Conservation (phyloP, 768 basidiomycete species). For the Russula lepida region DNA sequence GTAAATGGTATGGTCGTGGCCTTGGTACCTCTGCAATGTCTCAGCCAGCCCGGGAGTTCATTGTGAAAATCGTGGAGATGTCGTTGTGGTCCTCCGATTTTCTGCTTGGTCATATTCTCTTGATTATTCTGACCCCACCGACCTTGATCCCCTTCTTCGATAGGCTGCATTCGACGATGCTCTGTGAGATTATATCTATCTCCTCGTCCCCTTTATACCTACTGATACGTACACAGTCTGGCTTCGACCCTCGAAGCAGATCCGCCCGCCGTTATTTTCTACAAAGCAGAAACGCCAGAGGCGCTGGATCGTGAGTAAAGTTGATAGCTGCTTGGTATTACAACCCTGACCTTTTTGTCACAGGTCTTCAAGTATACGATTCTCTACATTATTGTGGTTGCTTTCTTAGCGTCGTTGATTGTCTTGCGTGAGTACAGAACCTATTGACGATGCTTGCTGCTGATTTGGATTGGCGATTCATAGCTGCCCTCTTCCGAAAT, state of each 20-base stretch:
- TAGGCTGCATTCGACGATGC: slow-evolving; percentile 79
- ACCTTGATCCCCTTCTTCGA: slow-evolving; percentile 88
- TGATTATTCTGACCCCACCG: slow-evolving; percentile 87
- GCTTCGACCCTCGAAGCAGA: slow-evolving; percentile 92
- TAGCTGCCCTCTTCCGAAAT: slow-evolving; percentile 77
- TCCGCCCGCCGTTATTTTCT: slow-evolving; percentile 86
- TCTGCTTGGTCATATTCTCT: slow-evolving; percentile 73
- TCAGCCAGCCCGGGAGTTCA: slow-evolving; percentile 94
- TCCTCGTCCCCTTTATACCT: not conserved
- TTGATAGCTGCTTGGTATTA: not conserved
- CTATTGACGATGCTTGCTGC: not conserved
- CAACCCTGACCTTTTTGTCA: not conserved
- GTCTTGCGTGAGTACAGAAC: slow-evolving; percentile 56
- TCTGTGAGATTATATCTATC: slow-evolving; percentile 12
- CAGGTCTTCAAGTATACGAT: slow-evolving; percentile 80
- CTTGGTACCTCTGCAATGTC: slow-evolving; percentile 87
- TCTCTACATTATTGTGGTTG: slow-evolving; percentile 70
- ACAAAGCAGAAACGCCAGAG: slow-evolving; percentile 90
- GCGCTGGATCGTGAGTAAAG: slow-evolving; percentile 68
- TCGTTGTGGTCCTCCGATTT: slow-evolving; percentile 95
- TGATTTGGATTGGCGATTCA: slow-evolving; percentile 20
- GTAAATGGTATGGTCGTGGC: slow-evolving; percentile 92
- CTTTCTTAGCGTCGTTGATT: slow-evolving; percentile 72
- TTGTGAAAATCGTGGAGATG: slow-evolving; percentile 97
- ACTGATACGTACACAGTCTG: slow-evolving; percentile 51